Conservation (phyloP, 2,329 filamentous ascomycete species). For the Helotiales sp. region DNA sequence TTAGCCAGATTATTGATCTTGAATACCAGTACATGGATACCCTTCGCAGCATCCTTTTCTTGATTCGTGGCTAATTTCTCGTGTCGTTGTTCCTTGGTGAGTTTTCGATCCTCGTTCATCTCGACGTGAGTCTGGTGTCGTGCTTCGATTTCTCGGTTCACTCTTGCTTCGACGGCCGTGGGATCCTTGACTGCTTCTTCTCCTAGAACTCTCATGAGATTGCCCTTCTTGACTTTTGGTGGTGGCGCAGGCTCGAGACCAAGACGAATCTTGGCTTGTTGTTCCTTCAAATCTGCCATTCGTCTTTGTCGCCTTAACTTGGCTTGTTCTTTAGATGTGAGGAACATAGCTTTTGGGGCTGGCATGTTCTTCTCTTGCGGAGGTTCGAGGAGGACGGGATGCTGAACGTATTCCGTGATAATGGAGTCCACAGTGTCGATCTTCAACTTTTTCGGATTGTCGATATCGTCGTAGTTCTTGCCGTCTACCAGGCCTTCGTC, state of each 20-base stretch:
- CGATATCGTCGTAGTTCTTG: constrained; percentile 70
- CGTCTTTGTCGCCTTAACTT: constrained; percentile 88
- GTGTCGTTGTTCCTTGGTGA: constrained; percentile 83
- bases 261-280: constrained; percentile 92
- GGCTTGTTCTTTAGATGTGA: constrained; percentile 87
- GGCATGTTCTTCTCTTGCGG: constrained; percentile 85
- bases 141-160: constrained; percentile 89
- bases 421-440: constrained; percentile 79
- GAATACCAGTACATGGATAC: constrained; percentile 84
- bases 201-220: constrained; percentile 95
- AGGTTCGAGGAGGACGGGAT: constrained; percentile 86
- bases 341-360: constrained; percentile 82
- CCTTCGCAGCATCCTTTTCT: constrained; percentile 83
- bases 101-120: constrained; percentile 79
- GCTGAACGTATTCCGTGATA: constrained; percentile 87
- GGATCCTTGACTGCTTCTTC: constrained; percentile 88
- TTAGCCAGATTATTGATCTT: constrained; percentile 87
- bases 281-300: constrained; percentile 91
- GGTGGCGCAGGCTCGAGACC: constrained; percentile 87
- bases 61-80: constrained; percentile 84
- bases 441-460: constrained; percentile 66
- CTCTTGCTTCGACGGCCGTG: constrained; percentile 91
- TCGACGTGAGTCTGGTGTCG: constrained; percentile 76
- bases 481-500: constrained; percentile 84
- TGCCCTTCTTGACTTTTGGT: constrained; percentile 95